Conservation (phyloP, 2,329 filamentous ascomycete species). For the Coniochaeta sp. region DNA sequence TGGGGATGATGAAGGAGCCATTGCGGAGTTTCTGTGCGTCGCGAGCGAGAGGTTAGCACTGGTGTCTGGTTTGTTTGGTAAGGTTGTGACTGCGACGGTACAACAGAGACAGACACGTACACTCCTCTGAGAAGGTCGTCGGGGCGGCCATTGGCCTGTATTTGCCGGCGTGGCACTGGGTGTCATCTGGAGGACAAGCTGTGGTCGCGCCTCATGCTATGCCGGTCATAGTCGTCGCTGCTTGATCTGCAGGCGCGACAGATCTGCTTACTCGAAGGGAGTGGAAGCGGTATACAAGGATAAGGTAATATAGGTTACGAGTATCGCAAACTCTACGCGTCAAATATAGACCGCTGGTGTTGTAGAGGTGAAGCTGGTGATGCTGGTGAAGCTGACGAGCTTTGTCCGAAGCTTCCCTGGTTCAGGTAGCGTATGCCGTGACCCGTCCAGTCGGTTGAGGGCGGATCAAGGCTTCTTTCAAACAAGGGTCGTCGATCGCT, state of each 20-base stretch:
- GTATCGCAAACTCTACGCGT: not conserved
- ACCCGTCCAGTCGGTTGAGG: not conserved
- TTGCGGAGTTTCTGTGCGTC: conserved; percentile 62
- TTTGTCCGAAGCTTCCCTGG: too few species aligned
- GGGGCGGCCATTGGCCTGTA: conserved; percentile 31
- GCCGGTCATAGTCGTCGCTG: not conserved
- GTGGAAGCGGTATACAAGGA: too few species aligned
- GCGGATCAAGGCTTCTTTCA: too few species aligned
- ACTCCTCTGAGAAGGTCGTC: conserved; percentile 37
- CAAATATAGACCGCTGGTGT: not conserved
- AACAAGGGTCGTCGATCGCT: too few species aligned
- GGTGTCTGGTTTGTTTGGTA: not conserved
- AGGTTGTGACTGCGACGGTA: too few species aligned
- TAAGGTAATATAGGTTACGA: not conserved
- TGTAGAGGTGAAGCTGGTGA: not conserved
- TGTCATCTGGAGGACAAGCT: conserved; percentile 2
- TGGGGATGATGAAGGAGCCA: conserved; percentile 79
- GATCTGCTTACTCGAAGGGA: not conserved
- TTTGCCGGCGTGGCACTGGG: not conserved
- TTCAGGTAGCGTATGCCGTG: not conserved
- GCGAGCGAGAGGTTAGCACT: not conserved
- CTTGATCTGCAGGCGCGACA: not conserved
- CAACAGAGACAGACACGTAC: too few species aligned
- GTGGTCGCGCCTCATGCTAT: not conserved
- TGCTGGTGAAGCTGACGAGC: too few species aligned